Conservation (phyloP, 2,329 filamentous ascomycete species). For the Monilinia fructigena region DNA sequence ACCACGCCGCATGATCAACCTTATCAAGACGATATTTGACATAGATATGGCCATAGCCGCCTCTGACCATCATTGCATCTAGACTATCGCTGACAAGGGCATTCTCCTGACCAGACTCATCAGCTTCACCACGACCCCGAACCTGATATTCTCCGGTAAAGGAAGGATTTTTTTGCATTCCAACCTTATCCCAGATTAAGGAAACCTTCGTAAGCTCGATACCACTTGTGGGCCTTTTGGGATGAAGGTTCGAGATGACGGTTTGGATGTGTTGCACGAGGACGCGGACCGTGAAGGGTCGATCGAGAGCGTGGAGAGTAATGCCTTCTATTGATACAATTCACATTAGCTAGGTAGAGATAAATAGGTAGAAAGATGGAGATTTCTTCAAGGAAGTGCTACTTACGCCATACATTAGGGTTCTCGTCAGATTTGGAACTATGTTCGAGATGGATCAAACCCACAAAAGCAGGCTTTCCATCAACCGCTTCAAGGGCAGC, state of each 20-base stretch:
- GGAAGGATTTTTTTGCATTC: neutral
- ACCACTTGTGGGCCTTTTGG: neutral
- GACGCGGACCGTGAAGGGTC: neutral
- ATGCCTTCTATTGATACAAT: neutral
- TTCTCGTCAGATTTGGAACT: neutral
- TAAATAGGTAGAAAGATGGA: neutral
- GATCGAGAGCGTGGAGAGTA: neutral
- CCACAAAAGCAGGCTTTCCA: neutral
- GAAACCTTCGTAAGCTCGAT: neutral
- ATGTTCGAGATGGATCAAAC: neutral
- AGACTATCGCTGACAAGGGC: constrained; percentile 1
- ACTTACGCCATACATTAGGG: neutral
- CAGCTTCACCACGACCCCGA: neutral
- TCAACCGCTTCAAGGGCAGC: neutral
- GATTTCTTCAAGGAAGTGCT: neutral
- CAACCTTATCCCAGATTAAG: neutral
- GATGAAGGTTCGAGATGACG: neutral
- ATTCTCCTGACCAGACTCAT: neutral
- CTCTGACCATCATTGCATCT: neutral
- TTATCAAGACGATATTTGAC: constrained; percentile 4
- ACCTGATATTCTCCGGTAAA: neutral
- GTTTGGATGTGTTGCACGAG: constrained; percentile 6
- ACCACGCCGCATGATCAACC: neutral
- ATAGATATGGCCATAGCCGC: neutral
- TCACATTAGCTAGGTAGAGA: no score